Conservation (phyloP, 176 grass and related monocot genomes). For the Tillandsia leiboldiana region DNA sequence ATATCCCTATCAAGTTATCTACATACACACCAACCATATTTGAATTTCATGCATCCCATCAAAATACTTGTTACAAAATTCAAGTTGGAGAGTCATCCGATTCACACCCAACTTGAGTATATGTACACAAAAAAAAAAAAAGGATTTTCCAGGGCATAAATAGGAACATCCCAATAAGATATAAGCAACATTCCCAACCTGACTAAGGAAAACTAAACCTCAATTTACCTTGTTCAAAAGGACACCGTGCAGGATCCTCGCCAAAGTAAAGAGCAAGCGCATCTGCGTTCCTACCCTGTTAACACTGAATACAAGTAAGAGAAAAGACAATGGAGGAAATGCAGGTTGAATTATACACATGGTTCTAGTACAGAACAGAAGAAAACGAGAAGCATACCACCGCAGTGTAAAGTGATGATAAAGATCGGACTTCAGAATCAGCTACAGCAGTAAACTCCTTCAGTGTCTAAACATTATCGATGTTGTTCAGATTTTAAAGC, state of each 20-base stretch:
- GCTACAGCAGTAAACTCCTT: conserved; percentile 87
- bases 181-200: conserved; percentile 32
- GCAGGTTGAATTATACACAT: not conserved
- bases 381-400: conserved; percentile 45
- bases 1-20: too few relatives aligned
- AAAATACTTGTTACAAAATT: too few relatives aligned
- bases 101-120: too few relatives aligned
- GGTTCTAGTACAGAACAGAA: conserved; percentile 3
- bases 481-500: not conserved
- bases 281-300: conserved; percentile 86
- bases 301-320: conserved; percentile 15
- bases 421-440: conserved; percentile 66
- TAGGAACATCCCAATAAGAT: conserved; percentile 8
- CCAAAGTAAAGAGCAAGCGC: conserved; percentile 90
- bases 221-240: conserved; percentile 91
- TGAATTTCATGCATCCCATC: too few relatives aligned
- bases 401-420: conserved; percentile 74
- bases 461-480: conserved; percentile 45
- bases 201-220: conserved; percentile 1
- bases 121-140: too few relatives aligned
- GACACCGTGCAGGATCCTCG: conserved; percentile 87
- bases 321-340: conserved; percentile 14
- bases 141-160: too few relatives aligned
- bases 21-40: too few relatives aligned
- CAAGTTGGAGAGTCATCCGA: too few relatives aligned